These are phyloP conservation scores for Leccinum truebloodii DNA, from an alignment of 768 basidiomycete genomes.

Conservation along the genomic window DNA sequence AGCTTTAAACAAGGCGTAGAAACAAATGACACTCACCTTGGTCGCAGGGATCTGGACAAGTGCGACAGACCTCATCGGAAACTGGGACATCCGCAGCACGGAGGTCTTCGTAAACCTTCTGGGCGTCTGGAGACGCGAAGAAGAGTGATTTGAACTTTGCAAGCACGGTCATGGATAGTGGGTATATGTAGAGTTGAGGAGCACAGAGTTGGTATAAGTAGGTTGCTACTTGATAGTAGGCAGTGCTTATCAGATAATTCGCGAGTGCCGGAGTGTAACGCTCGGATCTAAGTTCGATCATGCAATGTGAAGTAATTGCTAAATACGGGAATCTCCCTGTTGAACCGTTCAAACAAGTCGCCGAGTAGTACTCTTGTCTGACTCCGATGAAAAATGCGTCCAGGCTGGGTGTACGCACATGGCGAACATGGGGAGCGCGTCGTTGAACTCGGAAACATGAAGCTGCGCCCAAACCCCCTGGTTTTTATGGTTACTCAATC, in stretches of 20 bases:
- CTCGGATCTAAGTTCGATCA: background rate
- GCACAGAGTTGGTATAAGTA: background rate
- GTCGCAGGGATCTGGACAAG: slow-evolving; percentile 78
- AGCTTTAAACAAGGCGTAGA: slow-evolving; percentile 29
- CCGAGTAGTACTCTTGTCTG: no score
- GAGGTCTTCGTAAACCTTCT: slow-evolving; percentile 51
- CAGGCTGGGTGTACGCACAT: no score
- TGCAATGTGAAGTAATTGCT: background rate
- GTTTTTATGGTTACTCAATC: no score
- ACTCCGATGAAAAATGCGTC: no score
- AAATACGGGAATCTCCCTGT: no score
- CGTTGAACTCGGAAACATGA: no score
- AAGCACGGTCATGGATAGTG: slow-evolving; percentile 24
- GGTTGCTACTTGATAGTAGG: background rate
- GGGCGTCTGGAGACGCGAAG: slow-evolving; percentile 29
- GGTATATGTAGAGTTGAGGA: background rate
- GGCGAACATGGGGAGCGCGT: no score
- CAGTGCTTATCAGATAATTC: slow-evolving; percentile 6
- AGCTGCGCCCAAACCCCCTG: no score
- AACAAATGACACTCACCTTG: slow-evolving; percentile 45
- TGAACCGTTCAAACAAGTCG: no score
- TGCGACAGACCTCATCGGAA: slow-evolving; percentile 65
- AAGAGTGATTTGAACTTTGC: slow-evolving; percentile 29
- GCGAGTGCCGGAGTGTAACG: background rate
- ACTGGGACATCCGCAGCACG: slow-evolving; percentile 62